Conservation (phyloP, 768 basidiomycete species). For the Strobilomyces dryophilus region DNA sequence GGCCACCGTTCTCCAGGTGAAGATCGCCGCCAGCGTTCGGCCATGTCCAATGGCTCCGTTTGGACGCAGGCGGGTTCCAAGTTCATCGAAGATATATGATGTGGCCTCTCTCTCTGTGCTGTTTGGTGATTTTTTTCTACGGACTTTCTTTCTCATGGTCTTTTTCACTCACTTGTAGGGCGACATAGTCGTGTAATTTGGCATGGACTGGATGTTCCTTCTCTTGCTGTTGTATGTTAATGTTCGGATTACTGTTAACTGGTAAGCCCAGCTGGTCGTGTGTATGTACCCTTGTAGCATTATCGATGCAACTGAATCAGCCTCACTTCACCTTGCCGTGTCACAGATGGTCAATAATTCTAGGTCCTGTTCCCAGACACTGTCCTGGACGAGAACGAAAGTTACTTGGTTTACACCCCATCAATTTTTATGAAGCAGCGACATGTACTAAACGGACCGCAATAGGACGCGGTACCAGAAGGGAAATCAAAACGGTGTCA, state of each 20-base stretch:
- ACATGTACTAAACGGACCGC: too few species aligned
- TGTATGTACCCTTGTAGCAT: background rate
- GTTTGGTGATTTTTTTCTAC: background rate
- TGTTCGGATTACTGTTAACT: background rate
- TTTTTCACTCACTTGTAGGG: background rate
- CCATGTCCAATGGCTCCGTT: slow-evolving; percentile 26
- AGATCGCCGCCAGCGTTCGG: slow-evolving; percentile 19
- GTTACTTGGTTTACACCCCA: slow-evolving; percentile 7
- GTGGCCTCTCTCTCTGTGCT: background rate
- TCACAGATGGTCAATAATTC: too few species aligned
- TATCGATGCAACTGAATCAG: too few species aligned
- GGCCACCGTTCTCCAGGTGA: slow-evolving; percentile 1
- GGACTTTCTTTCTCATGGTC: background rate
- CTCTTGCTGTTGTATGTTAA: background rate
- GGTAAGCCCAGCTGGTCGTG: background rate
- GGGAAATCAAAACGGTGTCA: too few species aligned
- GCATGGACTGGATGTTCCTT: background rate
- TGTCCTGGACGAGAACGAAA: too few species aligned
- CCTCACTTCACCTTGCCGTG: too few species aligned
- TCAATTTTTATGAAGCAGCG: background rate
- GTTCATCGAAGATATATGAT: slow-evolving; percentile 39
- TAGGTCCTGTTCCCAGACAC: too few species aligned
- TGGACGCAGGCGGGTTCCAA: slow-evolving; percentile 43
- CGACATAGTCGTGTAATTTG: background rate
- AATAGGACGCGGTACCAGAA: too few species aligned